phyloP scores from a whole-genome alignment of 2,329 filamentous ascomycete genomes.

The Chalaropsis ovoidea region DNA sequence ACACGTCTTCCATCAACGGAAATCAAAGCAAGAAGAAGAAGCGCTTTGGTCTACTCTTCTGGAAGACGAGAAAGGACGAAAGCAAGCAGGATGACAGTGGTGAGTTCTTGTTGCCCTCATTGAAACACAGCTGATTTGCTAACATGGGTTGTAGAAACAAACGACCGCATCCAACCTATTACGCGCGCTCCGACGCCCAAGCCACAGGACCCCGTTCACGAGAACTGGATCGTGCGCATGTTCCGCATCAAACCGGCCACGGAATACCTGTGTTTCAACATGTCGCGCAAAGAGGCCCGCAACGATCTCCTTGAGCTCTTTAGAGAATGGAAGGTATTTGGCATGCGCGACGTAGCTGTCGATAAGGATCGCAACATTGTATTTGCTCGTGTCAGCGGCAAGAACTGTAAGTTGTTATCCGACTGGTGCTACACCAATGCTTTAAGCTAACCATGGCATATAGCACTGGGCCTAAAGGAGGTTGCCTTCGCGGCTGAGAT shows the following conservation, averaged over 20 bases:
- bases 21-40: slow-evolving; percentile 38
- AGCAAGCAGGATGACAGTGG: background rate
- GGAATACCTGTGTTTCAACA: slow-evolving; percentile 62
- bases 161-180: background rate
- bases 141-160: background rate
- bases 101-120: background rate
- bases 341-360: slow-evolving; percentile 67
- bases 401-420: slow-evolving; percentile 57
- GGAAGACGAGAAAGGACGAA: slow-evolving; percentile 40
- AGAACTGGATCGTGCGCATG: slow-evolving; percentile 81
- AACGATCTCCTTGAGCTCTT: slow-evolving; percentile 68
- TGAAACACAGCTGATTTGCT: background rate
- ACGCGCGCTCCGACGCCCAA: slow-evolving; percentile 17
- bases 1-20: slow-evolving; percentile 20
- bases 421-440: background rate
- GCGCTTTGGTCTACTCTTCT: slow-evolving; percentile 46
- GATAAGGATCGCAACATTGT: slow-evolving; percentile 73
- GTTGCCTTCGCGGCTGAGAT: slow-evolving; percentile 82
- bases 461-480: slow-evolving; percentile 71
- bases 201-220: slow-evolving; percentile 53
- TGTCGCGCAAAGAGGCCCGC: slow-evolving; percentile 58
- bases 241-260: slow-evolving; percentile 80
- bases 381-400: slow-evolving; percentile 62
- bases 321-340: slow-evolving; percentile 69
- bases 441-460: slow-evolving; percentile 1